phyloP scores from a whole-genome alignment of 345 rosid genomes.

The Corymbia maculata region DNA sequence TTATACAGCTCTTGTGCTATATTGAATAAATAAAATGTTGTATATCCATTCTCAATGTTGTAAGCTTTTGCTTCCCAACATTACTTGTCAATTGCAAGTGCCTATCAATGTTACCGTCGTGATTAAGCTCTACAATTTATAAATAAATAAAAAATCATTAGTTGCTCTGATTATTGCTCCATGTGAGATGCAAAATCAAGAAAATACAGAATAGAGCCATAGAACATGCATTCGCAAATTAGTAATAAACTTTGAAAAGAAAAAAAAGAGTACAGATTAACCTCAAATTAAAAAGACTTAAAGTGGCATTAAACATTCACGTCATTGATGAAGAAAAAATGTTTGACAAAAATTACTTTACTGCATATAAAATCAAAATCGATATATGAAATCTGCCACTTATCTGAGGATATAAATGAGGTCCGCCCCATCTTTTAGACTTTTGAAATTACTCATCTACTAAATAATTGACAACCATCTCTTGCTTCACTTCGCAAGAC shows the following conservation, averaged over 20 bases:
- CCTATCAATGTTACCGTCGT: not conserved
- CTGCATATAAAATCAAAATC: not conserved
- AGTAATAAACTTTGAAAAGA: too few relatives aligned
- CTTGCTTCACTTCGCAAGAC: not conserved
- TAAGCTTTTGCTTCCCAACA: too few relatives aligned
- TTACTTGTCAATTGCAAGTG: too few relatives aligned
- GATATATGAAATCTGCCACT: not conserved
- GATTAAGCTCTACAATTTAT: not conserved
- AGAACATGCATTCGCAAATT: not conserved
- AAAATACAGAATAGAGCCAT: not conserved
- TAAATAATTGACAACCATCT: not conserved
- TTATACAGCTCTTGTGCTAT: not conserved
- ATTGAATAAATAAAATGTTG: not conserved
- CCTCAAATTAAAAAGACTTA: not conserved
- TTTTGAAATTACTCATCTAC: not conserved
- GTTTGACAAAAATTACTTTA: not conserved
- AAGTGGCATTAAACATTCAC: not conserved
- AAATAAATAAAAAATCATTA: too few relatives aligned
- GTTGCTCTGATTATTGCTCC: not conserved
- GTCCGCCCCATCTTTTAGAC: not conserved
- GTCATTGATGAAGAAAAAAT: too few relatives aligned
- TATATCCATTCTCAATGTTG: too few relatives aligned
- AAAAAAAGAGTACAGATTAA: too few relatives aligned
- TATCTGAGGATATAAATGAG: not conserved
- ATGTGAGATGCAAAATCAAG: too few relatives aligned